Evolutionary conservation across 179 eudicot genomes (phyloP).

Genomic region (Carnegiea gigantea): DNA sequence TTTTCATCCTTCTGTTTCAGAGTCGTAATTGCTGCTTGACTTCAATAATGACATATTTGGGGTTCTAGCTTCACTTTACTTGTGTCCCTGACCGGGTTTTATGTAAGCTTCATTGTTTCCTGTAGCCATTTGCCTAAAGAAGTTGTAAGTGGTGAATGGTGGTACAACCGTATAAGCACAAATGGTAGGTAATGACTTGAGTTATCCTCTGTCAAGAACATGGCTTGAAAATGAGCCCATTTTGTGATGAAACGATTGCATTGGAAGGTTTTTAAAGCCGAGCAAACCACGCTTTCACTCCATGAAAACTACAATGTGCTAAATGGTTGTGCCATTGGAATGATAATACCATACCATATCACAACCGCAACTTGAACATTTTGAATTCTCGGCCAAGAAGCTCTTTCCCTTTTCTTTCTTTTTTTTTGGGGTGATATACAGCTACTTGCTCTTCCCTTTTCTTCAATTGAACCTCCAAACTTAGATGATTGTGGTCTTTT

Average conservation of each 20-base stretch:
- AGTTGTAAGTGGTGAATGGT: not conserved
- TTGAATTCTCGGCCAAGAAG: not conserved
- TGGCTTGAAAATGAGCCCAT: too few relatives aligned
- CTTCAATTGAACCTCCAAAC: not conserved
- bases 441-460: not conserved
- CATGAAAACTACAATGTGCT: too few relatives aligned
- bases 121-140: not conserved
- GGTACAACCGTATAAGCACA: too few relatives aligned
- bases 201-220: too few relatives aligned
- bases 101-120: not conserved
- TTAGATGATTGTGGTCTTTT: not conserved
- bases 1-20: too few relatives aligned
- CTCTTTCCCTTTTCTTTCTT: not conserved
- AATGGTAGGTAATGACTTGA: too few relatives aligned
- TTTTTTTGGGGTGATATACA: not conserved
- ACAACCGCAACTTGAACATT: too few relatives aligned
- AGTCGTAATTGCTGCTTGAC: not conserved
- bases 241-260: too few relatives aligned
- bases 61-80: not conserved
- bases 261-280: too few relatives aligned
- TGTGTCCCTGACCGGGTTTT: not conserved
- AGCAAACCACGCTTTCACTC: too few relatives aligned
- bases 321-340: too few relatives aligned
- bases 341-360: too few relatives aligned
- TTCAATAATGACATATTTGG: not conserved